Base-by-base conservation (phyloP, 345 rosid genomes). In the Lumnitzera littorea region DNA sequence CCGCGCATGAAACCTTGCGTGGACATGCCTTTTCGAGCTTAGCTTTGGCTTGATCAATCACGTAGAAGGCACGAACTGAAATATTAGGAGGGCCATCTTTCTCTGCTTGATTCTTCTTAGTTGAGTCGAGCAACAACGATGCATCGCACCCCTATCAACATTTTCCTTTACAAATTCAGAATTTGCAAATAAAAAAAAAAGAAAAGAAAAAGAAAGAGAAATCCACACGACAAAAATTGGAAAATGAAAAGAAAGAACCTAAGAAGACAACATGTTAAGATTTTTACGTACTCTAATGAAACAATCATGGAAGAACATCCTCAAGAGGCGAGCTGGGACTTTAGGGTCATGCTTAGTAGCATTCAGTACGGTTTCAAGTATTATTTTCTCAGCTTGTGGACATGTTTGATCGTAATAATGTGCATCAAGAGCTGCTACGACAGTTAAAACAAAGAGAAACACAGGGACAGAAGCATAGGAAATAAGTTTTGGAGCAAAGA, bases 291-390 rank as follows among this genome's bases (percentile, higher is more conserved):
- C 98, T 79, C 87, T 81, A 55, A 86, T 80, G 86, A 88, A 88
- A 61, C 94, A 91, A 56, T 91, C 98, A 57, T 88, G 98, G 64
- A 91, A 91, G 78, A 88, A 86, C 98, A 88, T 91, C 65, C 96
- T 68, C 2, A 91, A 88, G 25, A 88, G 69, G 17, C 91, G 88
- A 73, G 95, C 91, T 14, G 98, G 88, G 66, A 81, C 96, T 73
- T 84, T 83, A 4, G 88, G 80, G 70, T 88, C 98, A 67, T 78
- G 58, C 51, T 63, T 55, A 29, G 87, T 67, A 51, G 98, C 96
- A 36, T 88, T 81, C 1, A 16, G 78, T 36, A 86, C 77, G 20
- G 85, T 60, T n/a, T 84, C 69, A 2, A 65, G 69, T 61, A 91
- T 74, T 58, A 91, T 81, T 69, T 81, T 72, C 73, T 88, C 91